Evolutionary conservation across 352 stramenopile species (phyloP).

Genomic region (Thraustotheca clavata): DNA sequence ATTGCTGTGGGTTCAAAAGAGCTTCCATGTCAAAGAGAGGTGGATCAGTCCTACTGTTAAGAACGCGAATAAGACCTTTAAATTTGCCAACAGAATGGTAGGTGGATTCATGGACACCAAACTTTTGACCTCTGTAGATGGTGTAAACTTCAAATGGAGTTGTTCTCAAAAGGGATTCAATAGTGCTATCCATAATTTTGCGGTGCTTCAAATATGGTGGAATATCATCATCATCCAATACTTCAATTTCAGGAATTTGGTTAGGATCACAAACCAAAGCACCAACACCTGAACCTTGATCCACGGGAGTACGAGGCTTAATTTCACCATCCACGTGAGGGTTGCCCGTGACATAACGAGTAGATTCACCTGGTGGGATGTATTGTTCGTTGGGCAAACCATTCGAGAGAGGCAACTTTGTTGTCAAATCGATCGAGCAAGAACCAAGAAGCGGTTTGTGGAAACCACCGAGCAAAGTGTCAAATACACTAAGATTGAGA

Average conservation of each 20-base stretch:
- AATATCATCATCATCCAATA: slow-evolving; percentile 38
- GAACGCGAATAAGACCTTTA: slow-evolving; percentile 82
- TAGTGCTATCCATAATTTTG: slow-evolving; percentile 33
- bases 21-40: slow-evolving; percentile 64
- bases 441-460: slow-evolving; percentile 74
- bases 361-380: slow-evolving; percentile 27
- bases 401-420: slow-evolving; percentile 65
- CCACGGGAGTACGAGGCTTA: slow-evolving; percentile 23
- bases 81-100: slow-evolving; percentile 65
- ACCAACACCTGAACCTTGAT: not conserved
- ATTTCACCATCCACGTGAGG: slow-evolving; percentile 51
- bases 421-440: slow-evolving; percentile 57
- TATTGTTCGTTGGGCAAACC: slow-evolving; percentile 52
- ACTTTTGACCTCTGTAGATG: slow-evolving; percentile 50
- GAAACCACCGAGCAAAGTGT: slow-evolving; percentile 76
- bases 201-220: slow-evolving; percentile 63
- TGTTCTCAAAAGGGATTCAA: slow-evolving; percentile 56
- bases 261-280: not conserved
- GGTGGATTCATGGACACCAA: slow-evolving; percentile 26
- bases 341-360: slow-evolving; percentile 27
- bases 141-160: slow-evolving; percentile 77
- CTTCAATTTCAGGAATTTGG: slow-evolving; percentile 20
- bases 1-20: slow-evolving; percentile 67
- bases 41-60: slow-evolving; percentile 55
- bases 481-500: slow-evolving; percentile 78